These are phyloP conservation scores for Flagelloscypha sp. DNA, from an alignment of 768 basidiomycete species.

Conservation along the genomic window DNA sequence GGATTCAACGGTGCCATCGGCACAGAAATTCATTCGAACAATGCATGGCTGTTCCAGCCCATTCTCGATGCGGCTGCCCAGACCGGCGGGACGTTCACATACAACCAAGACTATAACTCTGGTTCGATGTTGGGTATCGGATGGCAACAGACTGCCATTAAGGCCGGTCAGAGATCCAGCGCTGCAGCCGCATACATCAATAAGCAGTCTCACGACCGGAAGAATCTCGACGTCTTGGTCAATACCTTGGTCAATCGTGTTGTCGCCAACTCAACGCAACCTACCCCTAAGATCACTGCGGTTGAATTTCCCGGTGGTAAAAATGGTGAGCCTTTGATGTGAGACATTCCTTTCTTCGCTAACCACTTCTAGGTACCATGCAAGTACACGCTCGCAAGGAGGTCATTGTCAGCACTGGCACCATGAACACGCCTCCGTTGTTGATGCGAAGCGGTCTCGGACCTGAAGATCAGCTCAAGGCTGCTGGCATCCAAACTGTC, in stretches of 20 bases:
- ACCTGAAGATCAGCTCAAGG: conserved; percentile 15
- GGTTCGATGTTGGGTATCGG: conserved; percentile 26
- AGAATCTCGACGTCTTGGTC: conserved; percentile 23
- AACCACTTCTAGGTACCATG: too few relatives aligned
- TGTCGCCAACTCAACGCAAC: not conserved
- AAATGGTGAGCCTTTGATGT: too few relatives aligned
- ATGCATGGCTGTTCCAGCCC: conserved; percentile 16
- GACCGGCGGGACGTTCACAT: conserved; percentile 23
- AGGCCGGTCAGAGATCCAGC: conserved; percentile 17
- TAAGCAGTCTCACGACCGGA: conserved; percentile 15
- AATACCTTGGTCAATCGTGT: conserved; percentile 15
- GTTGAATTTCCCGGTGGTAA: too few relatives aligned
- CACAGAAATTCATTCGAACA: conserved; percentile 20
- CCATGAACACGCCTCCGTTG: conserved; percentile 26
- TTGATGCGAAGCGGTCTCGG: conserved; percentile 29
- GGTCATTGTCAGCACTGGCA: conserved; percentile 30
- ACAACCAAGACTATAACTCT: conserved; percentile 27
- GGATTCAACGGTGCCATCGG: conserved; percentile 18
- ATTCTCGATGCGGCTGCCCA: conserved; percentile 20
- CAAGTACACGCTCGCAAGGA: conserved; percentile 27
- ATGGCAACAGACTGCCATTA: conserved; percentile 18
- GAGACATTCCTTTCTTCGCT: too few relatives aligned
- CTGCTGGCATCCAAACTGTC: conserved; percentile 17
- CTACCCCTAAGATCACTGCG: too few relatives aligned
- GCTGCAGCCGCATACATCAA: conserved; percentile 25